Conservation (phyloP, 495 filamentous ascomycete species). For the Chaetomium fimeti region DNA sequence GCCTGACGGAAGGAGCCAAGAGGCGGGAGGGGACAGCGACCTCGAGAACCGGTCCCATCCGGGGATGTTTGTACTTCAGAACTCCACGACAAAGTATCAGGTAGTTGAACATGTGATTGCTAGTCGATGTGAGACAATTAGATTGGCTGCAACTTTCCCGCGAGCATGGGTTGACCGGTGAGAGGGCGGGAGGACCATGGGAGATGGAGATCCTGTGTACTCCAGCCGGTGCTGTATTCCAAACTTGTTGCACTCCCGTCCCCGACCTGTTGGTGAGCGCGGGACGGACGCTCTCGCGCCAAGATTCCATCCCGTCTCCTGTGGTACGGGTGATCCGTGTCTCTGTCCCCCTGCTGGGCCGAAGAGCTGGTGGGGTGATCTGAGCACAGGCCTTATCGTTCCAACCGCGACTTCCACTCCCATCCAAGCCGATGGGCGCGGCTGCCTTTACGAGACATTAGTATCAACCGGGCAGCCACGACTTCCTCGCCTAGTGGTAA, state of each 20-base stretch:
- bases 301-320: background rate
- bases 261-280: too few relatives aligned
- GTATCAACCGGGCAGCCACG: too few relatives aligned
- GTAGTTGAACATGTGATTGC: slow-evolving; percentile 11
- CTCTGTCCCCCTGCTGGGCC: background rate
- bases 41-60: too few relatives aligned
- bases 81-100: too few relatives aligned
- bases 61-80: too few relatives aligned
- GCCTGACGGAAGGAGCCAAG: too few relatives aligned
- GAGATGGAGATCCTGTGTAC: background rate
- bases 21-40: background rate
- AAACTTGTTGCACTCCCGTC: too few relatives aligned
- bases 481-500: too few relatives aligned
- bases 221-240: too few relatives aligned
- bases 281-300: background rate
- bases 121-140: background rate
- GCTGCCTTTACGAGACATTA: too few relatives aligned
- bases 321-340: background rate
- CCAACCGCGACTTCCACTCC: background rate
- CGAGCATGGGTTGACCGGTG: background rate
- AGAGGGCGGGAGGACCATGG: background rate
- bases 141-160: slow-evolving; percentile 1
- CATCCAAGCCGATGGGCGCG: too few relatives aligned
- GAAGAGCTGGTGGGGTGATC: background rate
- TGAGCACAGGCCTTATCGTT: background rate